phyloP scores from a whole-genome alignment of 768 basidiomycete species.

The Psilocybe cubensis region DNA sequence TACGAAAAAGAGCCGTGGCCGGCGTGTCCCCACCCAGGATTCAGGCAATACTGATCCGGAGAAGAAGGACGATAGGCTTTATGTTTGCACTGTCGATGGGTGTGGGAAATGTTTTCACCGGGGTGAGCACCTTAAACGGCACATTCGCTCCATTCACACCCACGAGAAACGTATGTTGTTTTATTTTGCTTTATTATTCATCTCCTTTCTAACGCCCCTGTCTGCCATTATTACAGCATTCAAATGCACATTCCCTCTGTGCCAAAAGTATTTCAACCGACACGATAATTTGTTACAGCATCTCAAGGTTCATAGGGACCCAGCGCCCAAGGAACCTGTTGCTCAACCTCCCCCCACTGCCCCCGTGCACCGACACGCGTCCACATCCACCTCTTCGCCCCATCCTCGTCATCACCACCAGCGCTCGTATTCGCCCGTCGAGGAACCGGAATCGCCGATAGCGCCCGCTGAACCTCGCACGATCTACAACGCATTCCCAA shows the following conservation, averaged over 20 bases:
- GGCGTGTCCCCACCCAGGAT: conserved; percentile 67
- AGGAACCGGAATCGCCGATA: conserved; percentile 20
- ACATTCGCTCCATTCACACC: conserved; percentile 75
- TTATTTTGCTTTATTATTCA: conserved; percentile 1
- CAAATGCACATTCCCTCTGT: conserved; percentile 67
- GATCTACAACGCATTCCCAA: conserved; percentile 30
- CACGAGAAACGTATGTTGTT: conserved; percentile 71
- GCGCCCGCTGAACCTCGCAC: conserved; percentile 23
- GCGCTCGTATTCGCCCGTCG: conserved; percentile 21
- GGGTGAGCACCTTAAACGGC: conserved; percentile 77
- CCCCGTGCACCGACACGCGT: conserved; percentile 6
- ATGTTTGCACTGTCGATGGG: conserved; percentile 67
- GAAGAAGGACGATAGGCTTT: conserved; percentile 39
- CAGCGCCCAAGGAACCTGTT: conserved; percentile 7
- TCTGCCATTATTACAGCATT: conserved; percentile 59
- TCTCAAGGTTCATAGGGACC: conserved; percentile 66
- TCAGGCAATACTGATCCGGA: conserved; percentile 23
- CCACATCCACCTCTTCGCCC: conserved; percentile 16
- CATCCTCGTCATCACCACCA: conserved; percentile 17
- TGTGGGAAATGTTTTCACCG: conserved; percentile 78
- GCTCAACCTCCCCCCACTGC: neutral
- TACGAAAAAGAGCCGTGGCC: conserved; percentile 80
- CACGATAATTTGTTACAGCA: conserved; percentile 85
- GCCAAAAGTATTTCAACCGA: conserved; percentile 76
- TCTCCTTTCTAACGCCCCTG: conserved; percentile 7